Percentiles rank a stretch among this genome's conserved stretches.
Evolutionary conservation across 2,329 filamentous ascomycete genomes (phyloP).

Genomic region (Penicillium brasilianum): DNA sequence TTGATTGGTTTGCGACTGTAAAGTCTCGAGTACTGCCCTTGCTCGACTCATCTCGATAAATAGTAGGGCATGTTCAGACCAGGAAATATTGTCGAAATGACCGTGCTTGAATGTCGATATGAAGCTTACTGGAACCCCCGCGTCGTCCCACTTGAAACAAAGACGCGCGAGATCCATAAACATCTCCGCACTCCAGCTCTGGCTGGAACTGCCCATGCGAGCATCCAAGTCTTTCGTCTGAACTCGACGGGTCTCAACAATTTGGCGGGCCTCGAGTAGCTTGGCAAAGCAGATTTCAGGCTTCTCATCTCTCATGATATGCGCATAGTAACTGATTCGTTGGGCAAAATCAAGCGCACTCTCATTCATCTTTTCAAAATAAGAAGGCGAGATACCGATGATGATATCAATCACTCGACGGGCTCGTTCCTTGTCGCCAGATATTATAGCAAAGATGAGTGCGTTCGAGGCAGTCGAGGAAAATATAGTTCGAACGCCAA

Average conservation of each 20-base stretch:
- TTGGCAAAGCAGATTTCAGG: conserved; percentile 22
- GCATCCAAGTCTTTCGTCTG: conserved; percentile 30
- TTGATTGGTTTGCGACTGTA: conserved; percentile 19
- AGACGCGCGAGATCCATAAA: conserved; percentile 28
- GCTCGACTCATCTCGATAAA: conserved; percentile 32
- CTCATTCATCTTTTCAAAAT: conserved; percentile 20
- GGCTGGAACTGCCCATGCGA: conserved; percentile 19
- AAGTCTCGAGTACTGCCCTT: conserved; percentile 28
- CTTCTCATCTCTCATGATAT: conserved; percentile 21
- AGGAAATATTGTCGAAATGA: conserved; percentile 23
- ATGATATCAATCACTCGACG: conserved; percentile 20
- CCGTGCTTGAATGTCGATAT: conserved; percentile 23
- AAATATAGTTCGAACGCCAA: conserved; percentile 17
- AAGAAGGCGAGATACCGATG: conserved; percentile 19
- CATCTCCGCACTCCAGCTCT: conserved; percentile 19
- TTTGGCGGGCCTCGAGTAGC: conserved; percentile 25
- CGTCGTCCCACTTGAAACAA: conserved; percentile 15
- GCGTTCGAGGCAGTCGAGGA: conserved; percentile 22
- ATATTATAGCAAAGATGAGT: conserved; percentile 20
- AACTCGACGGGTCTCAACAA: conserved; percentile 23
- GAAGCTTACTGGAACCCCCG: conserved; percentile 8
- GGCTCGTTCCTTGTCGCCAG: conserved; percentile 22
- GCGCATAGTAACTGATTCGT: conserved; percentile 20
- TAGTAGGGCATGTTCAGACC: conserved; percentile 32
- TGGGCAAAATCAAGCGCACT: conserved; percentile 19